Percentiles rank a stretch among this genome's conserved stretches.
These are phyloP conservation scores for Bisporella sp. DNA, from an alignment of 2,329 filamentous ascomycete species.

Conservation along the genomic window DNA sequence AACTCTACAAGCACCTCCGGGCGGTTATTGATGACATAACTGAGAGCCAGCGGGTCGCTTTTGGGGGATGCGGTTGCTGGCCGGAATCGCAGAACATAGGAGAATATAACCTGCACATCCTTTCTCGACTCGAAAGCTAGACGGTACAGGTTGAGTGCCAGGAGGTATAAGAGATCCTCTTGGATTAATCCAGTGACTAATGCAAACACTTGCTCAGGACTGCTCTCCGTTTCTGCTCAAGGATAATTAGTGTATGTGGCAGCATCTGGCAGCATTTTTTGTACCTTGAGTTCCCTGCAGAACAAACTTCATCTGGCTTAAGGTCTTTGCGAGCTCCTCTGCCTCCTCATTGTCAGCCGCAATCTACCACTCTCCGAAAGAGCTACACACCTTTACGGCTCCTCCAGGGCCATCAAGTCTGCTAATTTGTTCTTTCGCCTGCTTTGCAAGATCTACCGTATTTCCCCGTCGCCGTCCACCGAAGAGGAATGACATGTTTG, in stretches of 20 bases:
- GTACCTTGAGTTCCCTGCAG: slow-evolving; percentile 89
- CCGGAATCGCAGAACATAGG: slow-evolving; percentile 87
- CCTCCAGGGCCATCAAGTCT: slow-evolving; percentile 52
- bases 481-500: slow-evolving; percentile 63
- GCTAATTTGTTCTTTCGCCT: slow-evolving; percentile 54
- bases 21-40: slow-evolving; percentile 79
- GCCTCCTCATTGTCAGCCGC: slow-evolving; percentile 43
- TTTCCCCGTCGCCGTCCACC: slow-evolving; percentile 52
- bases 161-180: slow-evolving; percentile 79
- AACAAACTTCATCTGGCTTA: slow-evolving; percentile 85
- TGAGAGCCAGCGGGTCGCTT: slow-evolving; percentile 75
- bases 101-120: slow-evolving; percentile 93
- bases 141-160: slow-evolving; percentile 75
- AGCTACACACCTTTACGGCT: slow-evolving; percentile 44
- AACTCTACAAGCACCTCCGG: slow-evolving; percentile 84
- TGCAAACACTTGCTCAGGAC: slow-evolving; percentile 80
- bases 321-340: slow-evolving; percentile 79
- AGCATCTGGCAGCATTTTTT: slow-evolving; percentile 3
- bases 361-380: slow-evolving; percentile 1
- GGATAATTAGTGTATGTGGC: too few species aligned
- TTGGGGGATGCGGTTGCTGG: slow-evolving; percentile 59
- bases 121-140: slow-evolving; percentile 95
- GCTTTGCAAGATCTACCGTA: slow-evolving; percentile 44
- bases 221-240: slow-evolving; percentile 69
- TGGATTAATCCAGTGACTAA: slow-evolving; percentile 79